phyloP scores from a whole-genome alignment of 1,284 basidiomycete genomes.

The Melampsora medusae region DNA sequence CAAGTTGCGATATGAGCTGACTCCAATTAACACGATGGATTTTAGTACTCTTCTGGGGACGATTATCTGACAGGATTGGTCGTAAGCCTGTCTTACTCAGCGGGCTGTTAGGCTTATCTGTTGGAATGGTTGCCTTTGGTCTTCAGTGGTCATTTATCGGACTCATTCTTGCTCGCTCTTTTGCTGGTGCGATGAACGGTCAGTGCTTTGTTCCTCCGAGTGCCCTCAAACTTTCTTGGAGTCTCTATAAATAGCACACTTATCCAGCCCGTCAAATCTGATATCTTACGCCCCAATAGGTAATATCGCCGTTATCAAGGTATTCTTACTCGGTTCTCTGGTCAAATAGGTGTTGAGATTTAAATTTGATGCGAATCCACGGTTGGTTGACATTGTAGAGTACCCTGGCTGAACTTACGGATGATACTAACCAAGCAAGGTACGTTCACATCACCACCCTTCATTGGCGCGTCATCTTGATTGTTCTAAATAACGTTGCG shows the following conservation, averaged over 20 bases:
- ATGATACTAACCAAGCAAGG: constrained; percentile 21
- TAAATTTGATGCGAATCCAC: not conserved
- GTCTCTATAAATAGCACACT: not conserved
- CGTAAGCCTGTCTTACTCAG: constrained; percentile 18
- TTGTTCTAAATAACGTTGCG: not conserved
- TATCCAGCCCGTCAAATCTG: not conserved
- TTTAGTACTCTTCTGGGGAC: constrained; percentile 15
- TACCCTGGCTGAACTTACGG: constrained; percentile 17
- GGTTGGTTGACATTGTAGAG: not conserved
- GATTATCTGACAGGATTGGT: constrained; percentile 11
- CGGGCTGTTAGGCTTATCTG: not conserved
- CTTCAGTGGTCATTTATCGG: constrained; percentile 6
- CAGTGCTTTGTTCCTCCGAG: not conserved
- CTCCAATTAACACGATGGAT: not conserved
- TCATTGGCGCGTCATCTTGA: too few relatives aligned
- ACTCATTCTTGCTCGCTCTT: constrained; percentile 8
- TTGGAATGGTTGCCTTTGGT: constrained; percentile 19
- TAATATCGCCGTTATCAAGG: constrained; percentile 18
- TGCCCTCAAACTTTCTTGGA: not conserved
- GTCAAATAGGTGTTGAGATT: not conserved
- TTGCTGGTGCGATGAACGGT: constrained; percentile 26
- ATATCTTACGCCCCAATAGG: not conserved
- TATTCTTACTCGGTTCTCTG: not conserved
- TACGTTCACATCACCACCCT: not conserved
- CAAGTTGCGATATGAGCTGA: not conserved